phyloP scores from a whole-genome alignment of 352 stramenopile genomes.

The Pythium volutum region DNA sequence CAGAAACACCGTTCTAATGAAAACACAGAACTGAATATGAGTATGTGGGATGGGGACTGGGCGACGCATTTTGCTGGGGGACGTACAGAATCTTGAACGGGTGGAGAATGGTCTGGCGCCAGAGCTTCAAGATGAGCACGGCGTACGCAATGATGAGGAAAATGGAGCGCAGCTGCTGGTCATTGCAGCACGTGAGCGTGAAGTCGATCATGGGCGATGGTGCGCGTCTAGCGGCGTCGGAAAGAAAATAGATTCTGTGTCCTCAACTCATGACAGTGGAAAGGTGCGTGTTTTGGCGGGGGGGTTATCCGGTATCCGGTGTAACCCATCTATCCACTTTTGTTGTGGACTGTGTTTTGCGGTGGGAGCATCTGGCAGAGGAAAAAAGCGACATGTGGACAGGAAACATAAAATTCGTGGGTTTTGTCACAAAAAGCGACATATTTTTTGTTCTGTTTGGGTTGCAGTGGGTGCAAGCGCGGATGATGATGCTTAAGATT shows the following conservation, averaged over 20 bases:
- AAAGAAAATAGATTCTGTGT: constrained; percentile 1
- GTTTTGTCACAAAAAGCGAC: neutral
- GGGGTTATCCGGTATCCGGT: no score
- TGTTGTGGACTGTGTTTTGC: no score
- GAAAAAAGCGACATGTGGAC: constrained; percentile 6
- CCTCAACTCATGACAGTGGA: constrained; percentile 3
- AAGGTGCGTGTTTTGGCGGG: neutral
- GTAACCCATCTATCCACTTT: constrained; percentile 6
- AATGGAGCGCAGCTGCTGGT: constrained; percentile 82
- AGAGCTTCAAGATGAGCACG: constrained; percentile 88
- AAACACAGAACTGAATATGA: neutral
- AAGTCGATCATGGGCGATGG: constrained; percentile 39
- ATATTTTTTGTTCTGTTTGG: neutral
- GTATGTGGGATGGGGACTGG: neutral
- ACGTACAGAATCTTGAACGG: constrained; percentile 88
- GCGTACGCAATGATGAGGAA: constrained; percentile 88
- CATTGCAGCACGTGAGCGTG: constrained; percentile 85
- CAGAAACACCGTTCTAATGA: constrained; percentile 75
- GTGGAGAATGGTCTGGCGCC: constrained; percentile 80
- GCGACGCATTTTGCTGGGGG: neutral
- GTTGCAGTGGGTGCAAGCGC: no score
- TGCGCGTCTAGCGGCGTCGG: neutral
- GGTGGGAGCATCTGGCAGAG: no score
- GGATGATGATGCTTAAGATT: no score
- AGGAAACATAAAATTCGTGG: neutral